Evolutionary conservation across 257 asterid species (phyloP), one percentile per base, ranked within the genome.

Genomic region (Forsythia viridissima): DNA sequence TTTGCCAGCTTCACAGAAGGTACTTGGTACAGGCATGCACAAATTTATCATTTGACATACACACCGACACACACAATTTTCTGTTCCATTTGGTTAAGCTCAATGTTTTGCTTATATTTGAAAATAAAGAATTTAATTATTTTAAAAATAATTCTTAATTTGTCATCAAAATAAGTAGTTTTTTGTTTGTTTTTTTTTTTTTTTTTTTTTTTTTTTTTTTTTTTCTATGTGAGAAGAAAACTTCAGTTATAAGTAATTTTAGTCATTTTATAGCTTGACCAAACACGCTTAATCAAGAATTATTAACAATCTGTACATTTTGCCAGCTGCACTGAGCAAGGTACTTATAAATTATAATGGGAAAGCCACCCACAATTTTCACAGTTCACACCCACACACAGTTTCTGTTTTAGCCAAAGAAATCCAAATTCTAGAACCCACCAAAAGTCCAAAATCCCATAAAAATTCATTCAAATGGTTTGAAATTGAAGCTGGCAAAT

Each of bases 311-410:
- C 73, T 63, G 72, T 76, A 42, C n/a, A 34, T 12, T 48, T 24
- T 73, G 82, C 82, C 82, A 79, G 75, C 79, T 74, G 75, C 40
- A 59, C 67, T 42, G 21, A 40, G 59, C 8, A 63, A 7, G 79
- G 24, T 36, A 65, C 73, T 6, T 38, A 24, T 24, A 10, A 65
- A 66, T 6, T 38, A 24, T 24, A 10, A 24, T 39, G 68, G 48
- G 46, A 42, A 61, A 41, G 72, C 66, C 12, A 70, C 34, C 2
- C 76, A 3, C n/a, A 52, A 6, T 30, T 5, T 38, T 40, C 8
- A 2, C 36, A 0, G 3, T 57, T 6, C 21, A 42, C 3, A 6
- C 79, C 43, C 72, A 42, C 59, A 40, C 41, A 9, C 61, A 34
- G 30, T 44, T 30, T 30, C 34, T 30, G 4, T 9, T 7, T 30